Evolutionary conservation across 2,329 filamentous ascomycete species (phyloP).

Genomic region (Aspergillus tubingensis): DNA sequence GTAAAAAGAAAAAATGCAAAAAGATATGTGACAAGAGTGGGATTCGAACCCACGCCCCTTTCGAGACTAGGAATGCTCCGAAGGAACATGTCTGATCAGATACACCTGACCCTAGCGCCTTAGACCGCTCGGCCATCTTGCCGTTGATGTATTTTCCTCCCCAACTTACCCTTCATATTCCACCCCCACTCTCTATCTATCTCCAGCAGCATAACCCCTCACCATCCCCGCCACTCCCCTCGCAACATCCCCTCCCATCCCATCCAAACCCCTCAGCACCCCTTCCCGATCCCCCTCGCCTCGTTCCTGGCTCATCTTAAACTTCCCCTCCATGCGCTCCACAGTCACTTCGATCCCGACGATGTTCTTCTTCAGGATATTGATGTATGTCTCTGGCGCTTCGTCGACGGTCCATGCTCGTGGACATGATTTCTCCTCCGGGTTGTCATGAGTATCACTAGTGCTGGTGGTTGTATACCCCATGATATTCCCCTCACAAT

Average conservation of each 20-base stretch:
- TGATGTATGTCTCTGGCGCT: slow-evolving; percentile 35
- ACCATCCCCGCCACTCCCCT: slow-evolving; percentile 17
- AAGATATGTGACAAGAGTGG: slow-evolving; percentile 3
- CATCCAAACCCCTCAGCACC: slow-evolving; percentile 59
- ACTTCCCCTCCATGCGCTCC: no score
- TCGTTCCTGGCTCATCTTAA: no score
- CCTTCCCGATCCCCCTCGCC: slow-evolving; percentile 49
- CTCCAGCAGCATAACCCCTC: background rate
- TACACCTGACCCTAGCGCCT: slow-evolving; percentile 3
- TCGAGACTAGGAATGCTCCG: slow-evolving; percentile 1
- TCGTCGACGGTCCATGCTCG: slow-evolving; percentile 59
- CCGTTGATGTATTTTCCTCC: background rate
- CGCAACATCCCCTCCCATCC: background rate
- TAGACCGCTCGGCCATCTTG: slow-evolving; percentile 5
- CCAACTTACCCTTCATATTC: background rate
- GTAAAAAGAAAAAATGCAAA: background rate
- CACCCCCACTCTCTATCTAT: no score
- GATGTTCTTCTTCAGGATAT: no score
- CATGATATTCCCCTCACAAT: slow-evolving; percentile 60
- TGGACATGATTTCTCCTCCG: slow-evolving; percentile 46
- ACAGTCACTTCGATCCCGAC: no score
- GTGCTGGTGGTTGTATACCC: slow-evolving; percentile 44
- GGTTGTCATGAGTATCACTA: slow-evolving; percentile 24
- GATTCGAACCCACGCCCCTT: slow-evolving; percentile 3
- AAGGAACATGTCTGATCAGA: background rate